Conservation (phyloP, 345 rosid genomes). For the Eucalyptus regnans region DNA sequence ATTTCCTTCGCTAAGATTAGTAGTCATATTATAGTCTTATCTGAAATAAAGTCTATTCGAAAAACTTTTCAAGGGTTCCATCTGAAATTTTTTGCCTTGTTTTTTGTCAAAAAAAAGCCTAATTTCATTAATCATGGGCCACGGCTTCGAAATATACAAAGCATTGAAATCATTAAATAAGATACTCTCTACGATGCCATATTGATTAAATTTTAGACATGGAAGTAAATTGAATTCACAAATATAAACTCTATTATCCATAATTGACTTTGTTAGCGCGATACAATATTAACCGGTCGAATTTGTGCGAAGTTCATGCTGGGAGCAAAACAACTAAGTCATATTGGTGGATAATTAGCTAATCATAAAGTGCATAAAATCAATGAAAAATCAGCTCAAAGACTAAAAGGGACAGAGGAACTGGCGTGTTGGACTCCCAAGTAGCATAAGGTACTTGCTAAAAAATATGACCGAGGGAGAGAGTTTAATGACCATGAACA, state of each 20-base stretch:
- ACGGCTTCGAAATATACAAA: not conserved
- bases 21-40: not conserved
- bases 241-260: not conserved
- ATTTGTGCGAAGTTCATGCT: not conserved
- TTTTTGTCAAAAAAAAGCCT: not conserved
- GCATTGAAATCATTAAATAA: not conserved
- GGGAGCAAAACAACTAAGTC: not conserved
- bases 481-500: not conserved
- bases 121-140: not conserved
- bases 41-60: rapidly evolving
- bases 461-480: not conserved
- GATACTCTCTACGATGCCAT: not conserved
- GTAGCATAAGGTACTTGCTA: not conserved
- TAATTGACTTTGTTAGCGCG: not conserved
- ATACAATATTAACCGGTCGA: not conserved
- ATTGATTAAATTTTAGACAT: not conserved
- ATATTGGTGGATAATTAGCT: not conserved
- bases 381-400: not conserved
- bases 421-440: not conserved
- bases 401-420: not conserved
- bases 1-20: not conserved
- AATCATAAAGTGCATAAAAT: not conserved
- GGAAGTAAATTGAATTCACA: not conserved
- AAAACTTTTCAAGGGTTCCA: not conserved
- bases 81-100: not conserved